Conservation (phyloP, 2,329 filamentous ascomycete species). For the Fusarium fujikuroi region DNA sequence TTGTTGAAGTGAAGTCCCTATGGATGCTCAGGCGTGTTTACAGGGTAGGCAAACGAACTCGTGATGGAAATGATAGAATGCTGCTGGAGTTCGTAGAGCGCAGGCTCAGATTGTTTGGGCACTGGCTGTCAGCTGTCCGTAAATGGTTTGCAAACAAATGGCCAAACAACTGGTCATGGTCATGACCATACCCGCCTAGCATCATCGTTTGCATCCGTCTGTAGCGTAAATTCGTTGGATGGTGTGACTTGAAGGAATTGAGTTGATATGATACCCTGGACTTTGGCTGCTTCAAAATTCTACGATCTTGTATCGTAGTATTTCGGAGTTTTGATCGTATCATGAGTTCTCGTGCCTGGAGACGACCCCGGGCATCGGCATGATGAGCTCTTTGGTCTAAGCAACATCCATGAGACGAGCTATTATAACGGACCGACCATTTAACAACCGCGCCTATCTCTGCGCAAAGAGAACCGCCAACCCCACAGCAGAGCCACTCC, state of each 20-base stretch:
- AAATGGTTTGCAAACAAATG: background rate
- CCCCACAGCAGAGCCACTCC: constrained; percentile 23
- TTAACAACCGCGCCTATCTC: constrained; percentile 28
- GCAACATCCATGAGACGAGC: background rate
- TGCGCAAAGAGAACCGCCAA: background rate
- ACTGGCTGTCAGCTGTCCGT: constrained; percentile 4
- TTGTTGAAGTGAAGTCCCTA: background rate
- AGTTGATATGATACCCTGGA: background rate
- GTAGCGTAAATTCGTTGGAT: background rate
- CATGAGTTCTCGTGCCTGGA: constrained; percentile 8
- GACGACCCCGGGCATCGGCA: background rate
- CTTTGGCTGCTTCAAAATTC: background rate
- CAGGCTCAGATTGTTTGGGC: background rate
- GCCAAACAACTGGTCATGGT: background rate
- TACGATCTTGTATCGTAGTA: background rate
- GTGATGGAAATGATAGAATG: background rate
- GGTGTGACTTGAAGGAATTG: background rate
- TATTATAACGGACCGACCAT: constrained; percentile 11
- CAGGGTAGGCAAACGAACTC: background rate
- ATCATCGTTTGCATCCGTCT: background rate
- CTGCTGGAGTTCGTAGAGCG: background rate
- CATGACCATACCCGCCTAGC: background rate
- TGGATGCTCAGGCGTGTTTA: background rate
- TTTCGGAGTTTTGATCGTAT: constrained; percentile 2
- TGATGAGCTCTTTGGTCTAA: background rate